Evolutionary conservation across 371 early-diverging fungal species (phyloP), one percentile per base, ranked within the genome.

Genomic region (Synchytrium microbalum): DNA sequence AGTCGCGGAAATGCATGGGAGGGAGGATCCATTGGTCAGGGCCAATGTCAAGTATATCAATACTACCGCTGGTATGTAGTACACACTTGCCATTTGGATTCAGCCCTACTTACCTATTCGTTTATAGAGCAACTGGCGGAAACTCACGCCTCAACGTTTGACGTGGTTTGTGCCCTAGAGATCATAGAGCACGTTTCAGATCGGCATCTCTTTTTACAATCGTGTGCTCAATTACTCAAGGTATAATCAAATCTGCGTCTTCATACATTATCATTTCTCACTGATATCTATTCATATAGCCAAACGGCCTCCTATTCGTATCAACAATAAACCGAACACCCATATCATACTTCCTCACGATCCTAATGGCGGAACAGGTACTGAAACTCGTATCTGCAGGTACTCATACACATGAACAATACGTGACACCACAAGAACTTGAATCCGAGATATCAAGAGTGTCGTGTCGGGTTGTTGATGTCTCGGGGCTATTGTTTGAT

Each of bases 291-390:
- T 54, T 19, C 10, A 68, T 69, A 19, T 73, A 86, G 69, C 88
- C 92, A 1, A 82, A 80, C 1, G 95, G 91, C 0, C 67, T 84
- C 25, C 31, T 95, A 27, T 84, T 96, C 38, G 60, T 93, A 31
- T 95, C 95, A 0, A 96, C 96, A 54, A 95, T 96, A 72, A 90
- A 90, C 64, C 88, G 94, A 1, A 93, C 95, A 1, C 80, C 85
- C 0, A 56, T 83, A 3, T 82, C 94, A 1, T 84, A 86, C 61
- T 69, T 88, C 8, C 68, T 92, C 60, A 93, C 94, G 2, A 84
- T 95, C n/a, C 67, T 87, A 8, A 66, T 89, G 51, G 95, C 97
- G 5, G 93, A 96, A 72, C 78, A 92, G 53, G 67, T 93, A 0
- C 65, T 95, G 29, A 69, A 83, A 5, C 73, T 88, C 76, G 93